Evolutionary conservation across 2,329 filamentous ascomycete species (phyloP).

Genomic region (Trichoderma sp.): DNA sequence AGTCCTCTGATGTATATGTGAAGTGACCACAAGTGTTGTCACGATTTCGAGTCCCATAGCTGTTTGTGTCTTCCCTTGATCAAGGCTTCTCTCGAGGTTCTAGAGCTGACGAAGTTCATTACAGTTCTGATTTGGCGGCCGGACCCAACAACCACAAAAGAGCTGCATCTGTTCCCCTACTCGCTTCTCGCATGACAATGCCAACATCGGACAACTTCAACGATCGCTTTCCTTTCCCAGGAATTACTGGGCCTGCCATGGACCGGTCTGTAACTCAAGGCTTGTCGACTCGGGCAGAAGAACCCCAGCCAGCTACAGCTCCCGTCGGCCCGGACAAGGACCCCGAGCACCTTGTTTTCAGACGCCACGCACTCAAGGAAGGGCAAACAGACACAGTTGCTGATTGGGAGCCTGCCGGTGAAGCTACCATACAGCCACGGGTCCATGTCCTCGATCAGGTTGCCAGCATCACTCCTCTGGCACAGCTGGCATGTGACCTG

Average conservation of each 20-base stretch:
- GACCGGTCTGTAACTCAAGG: neutral
- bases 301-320: neutral
- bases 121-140: neutral
- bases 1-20: neutral
- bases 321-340: neutral
- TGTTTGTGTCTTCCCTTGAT: neutral
- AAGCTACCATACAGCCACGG: neutral
- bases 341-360: neutral
- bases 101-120: neutral
- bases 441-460: neutral
- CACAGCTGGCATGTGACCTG: neutral
- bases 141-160: constrained; percentile 46
- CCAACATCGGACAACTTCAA: constrained; percentile 9
- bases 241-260: constrained; percentile 30
- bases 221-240: constrained; percentile 30
- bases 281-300: neutral
- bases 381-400: neutral
- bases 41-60: no score
- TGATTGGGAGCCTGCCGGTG: neutral
- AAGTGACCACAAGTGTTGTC: neutral
- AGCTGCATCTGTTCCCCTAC: constrained; percentile 53
- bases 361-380: neutral
- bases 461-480: neutral
- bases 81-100: neutral
- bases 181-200: constrained; percentile 36